These are phyloP conservation scores for Pseudonitzschia delicatissima DNA, from an alignment of 108 stramenopile species.

Conservation along the genomic window DNA sequence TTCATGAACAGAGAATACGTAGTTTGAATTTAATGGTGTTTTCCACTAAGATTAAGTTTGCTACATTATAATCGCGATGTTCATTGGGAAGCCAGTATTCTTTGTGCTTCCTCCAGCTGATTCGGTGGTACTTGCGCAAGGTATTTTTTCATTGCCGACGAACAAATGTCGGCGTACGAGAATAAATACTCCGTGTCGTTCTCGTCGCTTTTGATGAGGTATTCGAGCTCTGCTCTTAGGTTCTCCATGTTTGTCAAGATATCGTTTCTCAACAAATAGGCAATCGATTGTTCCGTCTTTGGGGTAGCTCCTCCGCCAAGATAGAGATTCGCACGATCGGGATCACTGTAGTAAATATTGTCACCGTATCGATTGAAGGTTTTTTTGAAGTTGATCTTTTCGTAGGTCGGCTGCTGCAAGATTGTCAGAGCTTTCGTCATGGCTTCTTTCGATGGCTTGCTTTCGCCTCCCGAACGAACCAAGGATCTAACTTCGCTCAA, in stretches of 20 bases:
- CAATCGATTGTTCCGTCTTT: slow-evolving; percentile 61
- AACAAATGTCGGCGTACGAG: slow-evolving; percentile 27
- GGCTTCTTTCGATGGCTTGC: slow-evolving; percentile 8
- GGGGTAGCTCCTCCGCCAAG: slow-evolving; percentile 80
- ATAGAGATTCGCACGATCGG: slow-evolving; percentile 80
- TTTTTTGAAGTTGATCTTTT: slow-evolving; percentile 70
- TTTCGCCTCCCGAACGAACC: slow-evolving; percentile 17
- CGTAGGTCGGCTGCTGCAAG: slow-evolving; percentile 49
- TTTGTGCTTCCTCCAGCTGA: slow-evolving; percentile 50
- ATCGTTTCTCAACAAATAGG: slow-evolving; percentile 80
- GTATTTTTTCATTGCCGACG: slow-evolving; percentile 64
- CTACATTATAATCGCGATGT: neutral
- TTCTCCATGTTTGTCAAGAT: slow-evolving; percentile 72
- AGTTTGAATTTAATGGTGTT: no score
- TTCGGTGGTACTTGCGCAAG: slow-evolving; percentile 61
- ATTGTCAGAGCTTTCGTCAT: slow-evolving; percentile 41
- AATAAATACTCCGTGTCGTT: slow-evolving; percentile 45
- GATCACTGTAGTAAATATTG: slow-evolving; percentile 86
- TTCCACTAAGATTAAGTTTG: no score
- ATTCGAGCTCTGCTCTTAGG: slow-evolving; percentile 66
- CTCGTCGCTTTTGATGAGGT: slow-evolving; percentile 38
- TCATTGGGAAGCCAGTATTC: neutral
- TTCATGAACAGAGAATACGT: no score
- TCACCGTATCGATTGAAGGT: slow-evolving; percentile 83
- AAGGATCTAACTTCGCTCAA: slow-evolving; percentile 41